phyloP scores from a whole-genome alignment of 768 basidiomycete species.

The Fibroporia radiculosa region DNA sequence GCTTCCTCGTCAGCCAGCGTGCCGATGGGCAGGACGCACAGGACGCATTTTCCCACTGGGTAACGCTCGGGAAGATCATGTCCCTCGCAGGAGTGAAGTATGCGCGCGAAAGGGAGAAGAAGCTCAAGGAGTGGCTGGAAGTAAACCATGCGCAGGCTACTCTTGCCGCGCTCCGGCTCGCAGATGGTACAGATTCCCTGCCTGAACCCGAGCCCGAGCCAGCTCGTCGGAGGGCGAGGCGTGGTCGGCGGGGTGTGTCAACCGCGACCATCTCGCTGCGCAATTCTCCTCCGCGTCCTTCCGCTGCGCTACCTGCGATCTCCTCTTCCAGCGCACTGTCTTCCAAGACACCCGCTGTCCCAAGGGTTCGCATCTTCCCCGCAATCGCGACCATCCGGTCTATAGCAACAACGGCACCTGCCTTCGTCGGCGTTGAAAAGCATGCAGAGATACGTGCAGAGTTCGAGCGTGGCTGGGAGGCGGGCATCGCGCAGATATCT shows the following conservation, averaged over 20 bases:
- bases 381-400: constrained; percentile 40
- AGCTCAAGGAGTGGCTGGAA: constrained; percentile 45
- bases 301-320: background rate
- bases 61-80: constrained; percentile 49
- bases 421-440: constrained; percentile 22
- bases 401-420: constrained; percentile 34
- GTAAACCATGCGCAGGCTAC: constrained; percentile 2
- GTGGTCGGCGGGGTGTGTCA: constrained; percentile 57
- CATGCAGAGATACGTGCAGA: constrained; percentile 36
- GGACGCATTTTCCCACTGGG: constrained; percentile 48
- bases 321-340: background rate
- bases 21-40: constrained; percentile 37
- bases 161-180: constrained; percentile 2
- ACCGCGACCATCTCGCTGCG: constrained; percentile 55
- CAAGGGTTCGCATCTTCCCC: constrained; percentile 52
- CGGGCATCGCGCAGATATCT: constrained; percentile 47
- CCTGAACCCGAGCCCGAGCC: background rate
- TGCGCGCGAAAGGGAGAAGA: constrained; percentile 62
- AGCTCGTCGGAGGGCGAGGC: constrained; percentile 1
- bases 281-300: constrained; percentile 6
- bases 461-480: constrained; percentile 57
- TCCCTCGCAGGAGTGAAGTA: constrained; percentile 54
- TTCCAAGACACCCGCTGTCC: constrained; percentile 7
- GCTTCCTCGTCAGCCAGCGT: constrained; percentile 25
- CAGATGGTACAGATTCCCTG: background rate